Base-by-base conservation (phyloP, 2,329 filamentous ascomycete genomes). In the Penicillium sp. region DNA sequence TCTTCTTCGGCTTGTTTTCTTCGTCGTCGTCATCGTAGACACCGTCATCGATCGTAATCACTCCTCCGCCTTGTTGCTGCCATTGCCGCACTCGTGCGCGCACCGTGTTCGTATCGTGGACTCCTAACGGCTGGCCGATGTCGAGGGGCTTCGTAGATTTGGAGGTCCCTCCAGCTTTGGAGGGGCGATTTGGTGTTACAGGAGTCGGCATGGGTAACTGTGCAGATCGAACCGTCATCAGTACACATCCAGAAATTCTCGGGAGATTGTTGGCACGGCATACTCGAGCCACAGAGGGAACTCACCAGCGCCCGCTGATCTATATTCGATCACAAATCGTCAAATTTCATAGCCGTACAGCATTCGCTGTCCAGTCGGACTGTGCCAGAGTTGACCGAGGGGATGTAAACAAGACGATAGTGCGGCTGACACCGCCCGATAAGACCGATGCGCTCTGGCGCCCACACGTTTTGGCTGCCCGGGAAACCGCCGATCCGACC, bases 21-120 rank as follows among this genome's bases (percentile, higher is more conserved):
- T 70, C 76, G 4, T 83, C 81, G 13, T 87, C 84, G 13, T 80
- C 77, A 12, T 81, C 78, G 53, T 83, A 81, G 6, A 82, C 79
- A 29, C 57, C 63, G 29, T 89, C 73, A 36, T 88, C 84, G 28
- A 85, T 79, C 1, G 72, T 73, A 3, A 87, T 81, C 24, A 85
- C 86, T 6, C 82, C 81, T 31, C 86, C 88, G 65, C 88, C 90
- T 60, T 86, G 79, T 66, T 87, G 87, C 71, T 96, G 90, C 91
- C 91, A 96, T 72, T 86, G 82, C 62, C 86, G 87, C 48, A 96
- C 89, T 64, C 91, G 85, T 60, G 89, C 87, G 57, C 83, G 83
- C 44, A 95, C 88, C n/a, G 88, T 65, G 76, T 82, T 72, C 76
- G 85, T 61, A 84, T 78, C 71, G 76, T 84, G 68, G 73, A 79